phyloP scores from a whole-genome alignment of 2,329 filamentous ascomycete genomes.

The Basipetospora chlamydospora region DNA sequence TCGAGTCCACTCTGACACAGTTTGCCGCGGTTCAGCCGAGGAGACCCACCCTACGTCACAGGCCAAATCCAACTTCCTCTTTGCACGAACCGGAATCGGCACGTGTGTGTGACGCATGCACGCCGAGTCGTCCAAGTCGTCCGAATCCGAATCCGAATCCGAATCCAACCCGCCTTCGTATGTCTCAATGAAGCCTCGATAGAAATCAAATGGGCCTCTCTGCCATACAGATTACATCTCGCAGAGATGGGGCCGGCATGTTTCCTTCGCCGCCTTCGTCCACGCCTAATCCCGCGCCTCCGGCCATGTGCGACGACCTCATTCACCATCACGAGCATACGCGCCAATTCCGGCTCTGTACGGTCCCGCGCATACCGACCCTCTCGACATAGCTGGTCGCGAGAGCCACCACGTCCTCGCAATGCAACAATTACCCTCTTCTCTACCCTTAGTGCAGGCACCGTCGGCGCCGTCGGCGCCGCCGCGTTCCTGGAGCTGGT shows the following conservation, averaged over 20 bases:
- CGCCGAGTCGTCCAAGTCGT: too few relatives aligned
- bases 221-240: neutral
- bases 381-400: neutral
- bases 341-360: neutral
- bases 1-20: too few relatives aligned
- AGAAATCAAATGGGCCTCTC: neutral
- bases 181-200: too few relatives aligned
- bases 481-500: conserved; percentile 3
- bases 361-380: conserved; percentile 1
- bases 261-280: conserved; percentile 1
- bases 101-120: too few relatives aligned
- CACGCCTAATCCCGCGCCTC: neutral
- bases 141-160: neutral
- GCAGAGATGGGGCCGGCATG: conserved; percentile 4
- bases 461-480: neutral
- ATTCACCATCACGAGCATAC: neutral
- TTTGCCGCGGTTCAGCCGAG: too few relatives aligned
- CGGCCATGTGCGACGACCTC: neutral
- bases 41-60: too few relatives aligned
- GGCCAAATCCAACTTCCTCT: too few relatives aligned
- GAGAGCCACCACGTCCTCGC: neutral
- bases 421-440: conserved; percentile 1
- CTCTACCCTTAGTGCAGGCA: neutral
- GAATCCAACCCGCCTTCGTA: too few relatives aligned
- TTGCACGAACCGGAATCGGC: too few relatives aligned